Evolutionary conservation across 495 filamentous ascomycete genomes (phyloP).

Genomic region (Platismatia glauca): DNA sequence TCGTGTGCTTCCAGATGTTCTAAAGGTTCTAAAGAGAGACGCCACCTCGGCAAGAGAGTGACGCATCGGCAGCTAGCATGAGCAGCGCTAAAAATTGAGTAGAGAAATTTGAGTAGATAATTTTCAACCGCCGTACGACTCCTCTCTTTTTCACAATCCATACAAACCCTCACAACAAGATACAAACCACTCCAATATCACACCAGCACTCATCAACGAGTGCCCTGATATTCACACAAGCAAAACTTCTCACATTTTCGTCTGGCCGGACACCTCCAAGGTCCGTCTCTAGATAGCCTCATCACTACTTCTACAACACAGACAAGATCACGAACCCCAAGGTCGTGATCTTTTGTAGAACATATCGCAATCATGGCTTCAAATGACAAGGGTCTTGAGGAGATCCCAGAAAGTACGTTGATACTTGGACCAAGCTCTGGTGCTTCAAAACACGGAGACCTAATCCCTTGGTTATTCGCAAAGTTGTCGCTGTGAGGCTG

Average conservation of each 20-base stretch:
- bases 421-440: not conserved
- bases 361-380: conserved; percentile 87
- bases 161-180: conserved; percentile 1
- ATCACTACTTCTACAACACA: conserved; percentile 34
- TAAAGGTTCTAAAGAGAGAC: not conserved
- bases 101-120: conserved; percentile 1
- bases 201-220: conserved; percentile 11
- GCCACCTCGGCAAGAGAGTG: not conserved
- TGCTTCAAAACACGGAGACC: not conserved
- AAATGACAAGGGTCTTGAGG: conserved; percentile 89
- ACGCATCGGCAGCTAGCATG: not conserved
- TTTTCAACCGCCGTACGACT: not conserved
- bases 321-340: conserved; percentile 47
- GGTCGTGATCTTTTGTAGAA: conserved; percentile 61
- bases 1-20: too few relatives aligned
- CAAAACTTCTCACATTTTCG: not conserved
- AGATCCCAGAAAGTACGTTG: conserved; percentile 75
- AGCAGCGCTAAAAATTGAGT: not conserved
- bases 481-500: conserved; percentile 17
- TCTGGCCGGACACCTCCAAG: conserved; percentile 20
- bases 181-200: conserved; percentile 6
- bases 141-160: not conserved
- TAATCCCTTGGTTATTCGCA: conserved; percentile 17
- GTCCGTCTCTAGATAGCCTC: conserved; percentile 40
- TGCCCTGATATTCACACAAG: conserved; percentile 12